Evolutionary conservation across 139 green algal genomes (phyloP).

Genomic region (Tetraselmis striata): DNA sequence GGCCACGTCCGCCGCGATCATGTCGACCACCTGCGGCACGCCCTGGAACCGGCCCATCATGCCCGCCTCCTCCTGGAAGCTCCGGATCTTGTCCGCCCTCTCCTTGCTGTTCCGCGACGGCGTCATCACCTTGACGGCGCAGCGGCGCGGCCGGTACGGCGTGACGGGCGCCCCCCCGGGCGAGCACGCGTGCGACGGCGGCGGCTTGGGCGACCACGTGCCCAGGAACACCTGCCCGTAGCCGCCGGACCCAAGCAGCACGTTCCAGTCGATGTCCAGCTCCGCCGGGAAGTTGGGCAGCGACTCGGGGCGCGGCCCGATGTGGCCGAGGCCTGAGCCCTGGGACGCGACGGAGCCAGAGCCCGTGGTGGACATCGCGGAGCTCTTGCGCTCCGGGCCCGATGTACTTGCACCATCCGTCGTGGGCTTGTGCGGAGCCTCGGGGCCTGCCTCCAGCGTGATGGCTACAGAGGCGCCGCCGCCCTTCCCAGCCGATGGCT

Average conservation of each 20-base stretch:
- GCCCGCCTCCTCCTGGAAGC: neutral
- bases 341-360: neutral
- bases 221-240: neutral
- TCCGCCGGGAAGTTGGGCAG: neutral
- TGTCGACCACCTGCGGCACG: neutral
- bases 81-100: neutral
- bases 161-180: neutral
- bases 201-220: neutral
- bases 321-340: neutral
- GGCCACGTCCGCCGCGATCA: neutral
- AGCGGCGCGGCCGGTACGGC: neutral
- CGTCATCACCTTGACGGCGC: neutral
- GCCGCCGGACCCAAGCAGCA: neutral
- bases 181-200: neutral
- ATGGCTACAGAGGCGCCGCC: neutral
- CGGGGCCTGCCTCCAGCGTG: neutral
- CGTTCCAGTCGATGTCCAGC: neutral
- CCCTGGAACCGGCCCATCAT: neutral
- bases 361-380: neutral
- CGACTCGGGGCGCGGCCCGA: neutral
- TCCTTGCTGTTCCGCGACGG: neutral
- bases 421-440: neutral
- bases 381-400: neutral
- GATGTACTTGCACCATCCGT: neutral
- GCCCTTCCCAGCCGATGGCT: neutral